These are phyloP conservation scores for Anethum foeniculum DNA, from an alignment of 140 eudicot species.

Conservation along the genomic window DNA sequence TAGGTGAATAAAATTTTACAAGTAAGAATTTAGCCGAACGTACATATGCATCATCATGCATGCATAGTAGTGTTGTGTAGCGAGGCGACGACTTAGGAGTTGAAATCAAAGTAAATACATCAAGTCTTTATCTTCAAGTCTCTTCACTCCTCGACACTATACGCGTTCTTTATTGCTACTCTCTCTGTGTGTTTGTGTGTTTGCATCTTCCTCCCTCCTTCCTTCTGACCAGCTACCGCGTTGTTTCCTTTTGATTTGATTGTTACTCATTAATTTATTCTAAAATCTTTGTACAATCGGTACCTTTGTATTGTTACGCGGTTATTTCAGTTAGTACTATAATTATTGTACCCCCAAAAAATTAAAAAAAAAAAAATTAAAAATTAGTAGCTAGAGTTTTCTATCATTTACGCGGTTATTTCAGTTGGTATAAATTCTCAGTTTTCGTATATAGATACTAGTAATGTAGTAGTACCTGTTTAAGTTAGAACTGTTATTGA, in stretches of 20 bases:
- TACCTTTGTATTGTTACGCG: background rate
- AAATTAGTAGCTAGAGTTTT: background rate
- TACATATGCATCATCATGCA: background rate
- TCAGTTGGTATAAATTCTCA: background rate
- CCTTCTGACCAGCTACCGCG: constrained; percentile 15
- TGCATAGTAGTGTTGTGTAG: background rate
- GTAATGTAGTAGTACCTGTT: too few species aligned
- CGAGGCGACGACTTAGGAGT: constrained; percentile 17
- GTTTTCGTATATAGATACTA: too few species aligned
- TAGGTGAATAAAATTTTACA: too few species aligned
- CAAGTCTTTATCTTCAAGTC: constrained; percentile 1
- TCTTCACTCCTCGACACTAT: constrained; percentile 15
- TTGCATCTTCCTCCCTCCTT: constrained; percentile 34
- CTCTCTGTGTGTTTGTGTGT: constrained; percentile 6
- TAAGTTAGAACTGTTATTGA: background rate
- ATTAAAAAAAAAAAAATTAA: too few species aligned
- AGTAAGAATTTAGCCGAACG: too few species aligned
- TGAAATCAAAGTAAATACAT: constrained; percentile 1
- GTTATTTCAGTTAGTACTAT: background rate
- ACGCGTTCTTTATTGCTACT: constrained; percentile 4
- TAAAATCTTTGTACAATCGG: background rate
- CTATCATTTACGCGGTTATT: constrained; percentile 5
- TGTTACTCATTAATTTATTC: background rate
- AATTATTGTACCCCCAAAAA: background rate
- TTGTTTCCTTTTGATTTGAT: background rate